Base-by-base conservation (phyloP, 768 basidiomycete species). In the Leccinum ochraceum region DNA sequence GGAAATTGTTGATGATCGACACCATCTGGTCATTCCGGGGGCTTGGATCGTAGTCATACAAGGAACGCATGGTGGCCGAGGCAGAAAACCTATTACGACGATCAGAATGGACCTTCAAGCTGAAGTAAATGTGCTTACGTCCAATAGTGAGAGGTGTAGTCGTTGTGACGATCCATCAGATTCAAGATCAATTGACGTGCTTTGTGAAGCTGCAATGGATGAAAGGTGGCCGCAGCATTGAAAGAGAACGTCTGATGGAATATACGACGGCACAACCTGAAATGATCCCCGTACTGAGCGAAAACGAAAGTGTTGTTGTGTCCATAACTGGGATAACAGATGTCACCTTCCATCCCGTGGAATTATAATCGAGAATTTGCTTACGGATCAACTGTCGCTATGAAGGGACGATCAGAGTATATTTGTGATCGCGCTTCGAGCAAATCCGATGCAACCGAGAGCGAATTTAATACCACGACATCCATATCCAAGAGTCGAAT, bases 371-470 rank as follows among this genome's bases (percentile, higher is more conserved):
- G 24, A 1, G n/a, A 17, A 44, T 53, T 11, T 32, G 60, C 66
- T 67, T 56, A 69, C 66, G 60, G 60, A 24, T 54, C 22, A 16
- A 62, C n/a, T 26, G 61, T 64, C 0, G 67, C 65, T 44, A 72
- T 57, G 51, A 54, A 55, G 1, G 86, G 85, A 6, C 85, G 79
- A 69, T 81, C 78, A 9, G 83, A 83, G 63, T 84, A 83, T 34
- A 80, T 76, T 11, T 69, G 68, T 2, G 81, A 79, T 10, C 81
- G 77, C 52, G 75, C 73, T 51, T 83, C 81, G 37, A 86, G 71
- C 3, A 86, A 74, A 44, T 83, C 82, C 22, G 71, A 62, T 2
- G 76, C 78, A 14, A 74, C 76, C 56, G 77, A 76, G 24, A 68
- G 69, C 14, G 76, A 74, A 65, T 81, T 85, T 37, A 86, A 65